Base-by-base conservation (phyloP, 768 basidiomycete species). In the Cytidiella melzeri region DNA sequence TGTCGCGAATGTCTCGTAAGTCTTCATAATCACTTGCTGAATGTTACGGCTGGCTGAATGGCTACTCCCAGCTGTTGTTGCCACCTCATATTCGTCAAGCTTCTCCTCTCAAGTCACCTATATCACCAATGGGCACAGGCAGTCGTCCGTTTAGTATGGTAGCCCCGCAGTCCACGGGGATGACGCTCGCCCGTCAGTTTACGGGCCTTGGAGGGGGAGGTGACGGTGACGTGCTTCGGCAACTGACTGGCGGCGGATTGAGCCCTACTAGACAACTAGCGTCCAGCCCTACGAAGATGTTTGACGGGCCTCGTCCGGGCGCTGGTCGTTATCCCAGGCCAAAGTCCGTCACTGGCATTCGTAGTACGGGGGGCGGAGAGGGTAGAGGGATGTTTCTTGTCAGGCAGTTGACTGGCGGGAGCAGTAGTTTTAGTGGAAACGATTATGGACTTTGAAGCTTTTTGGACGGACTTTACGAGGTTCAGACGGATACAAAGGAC, bases 1-100 rank as follows among this genome's bases (percentile, higher is more conserved):
- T 92, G 90, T 65, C 75, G 87, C 57, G 88, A 90, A 65, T 92
- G 90, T 64, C 69, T 82, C 60, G 89, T 91, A 55, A 68, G 80
- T 69, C 27, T 47, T 47, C 36, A 1, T 21, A 44, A 6, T 26
- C 27, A 24, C 28, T 48, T 36, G 45, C 53, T n/a, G 57, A 37
- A 26, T 28, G 41, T 34, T 5, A 5, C 23, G 50, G 48, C 40
- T 53, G 18, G n/a, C 47, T 57, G 47, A 48, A 56, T 27, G 38
- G 50, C 41, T 15, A 57, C 46, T 41, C 20, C 5, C 46, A 87
- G 84, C 69, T 85, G 23, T 65, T 86, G 13, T 70, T 86, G 41
- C 79, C 79, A 24, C 43, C 56, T 18, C 68, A 71, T 34, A 61
- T 73, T 45, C 74, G 77, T 38, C 70, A 78, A 26, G 73, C 71